phyloP scores from a whole-genome alignment of 257 asterid genomes.

The Eucommia ulmoides region DNA sequence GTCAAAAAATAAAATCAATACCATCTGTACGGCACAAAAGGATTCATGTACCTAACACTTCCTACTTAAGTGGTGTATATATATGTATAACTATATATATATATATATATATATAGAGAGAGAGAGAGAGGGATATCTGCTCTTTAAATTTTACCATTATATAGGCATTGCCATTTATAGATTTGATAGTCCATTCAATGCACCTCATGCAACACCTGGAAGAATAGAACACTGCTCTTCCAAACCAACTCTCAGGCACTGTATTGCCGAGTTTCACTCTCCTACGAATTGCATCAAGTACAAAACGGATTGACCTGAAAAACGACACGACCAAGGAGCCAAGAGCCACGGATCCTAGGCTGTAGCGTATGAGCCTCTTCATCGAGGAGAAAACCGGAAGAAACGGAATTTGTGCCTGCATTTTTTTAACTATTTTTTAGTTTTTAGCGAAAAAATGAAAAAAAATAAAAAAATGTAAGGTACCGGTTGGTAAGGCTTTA shows the following conservation, averaged over 20 bases:
- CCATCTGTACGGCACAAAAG: no score
- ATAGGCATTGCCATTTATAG: constrained; percentile 88
- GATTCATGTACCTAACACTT: no score
- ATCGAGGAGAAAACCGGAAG: constrained; percentile 91
- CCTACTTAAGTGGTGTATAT: no score
- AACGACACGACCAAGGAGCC: constrained; percentile 78
- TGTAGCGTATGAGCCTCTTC: constrained; percentile 81
- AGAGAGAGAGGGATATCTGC: no score
- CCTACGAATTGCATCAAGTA: constrained; percentile 89
- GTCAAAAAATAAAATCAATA: no score
- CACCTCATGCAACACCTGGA: constrained; percentile 55
- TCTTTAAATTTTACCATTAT: constrained; percentile 51
- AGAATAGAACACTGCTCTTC: constrained; percentile 38
- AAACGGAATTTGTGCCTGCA: constrained; percentile 77
- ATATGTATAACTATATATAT: no score
- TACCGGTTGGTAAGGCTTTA: no score
- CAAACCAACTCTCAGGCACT: constrained; percentile 52
- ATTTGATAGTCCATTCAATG: constrained; percentile 68
- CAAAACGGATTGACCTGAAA: constrained; percentile 66
- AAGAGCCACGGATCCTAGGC: constrained; percentile 82
- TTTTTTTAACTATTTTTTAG: no score
- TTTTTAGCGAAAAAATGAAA: no score
- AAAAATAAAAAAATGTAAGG: no score
- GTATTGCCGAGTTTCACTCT: constrained; percentile 58
- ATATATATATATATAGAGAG: no score